A percentile compares a stretch with the other conserved stretches of the same genome.
These are phyloP conservation scores for Solanum sejunctum DNA, from an alignment of 257 asterid species.

Conservation along the genomic window DNA sequence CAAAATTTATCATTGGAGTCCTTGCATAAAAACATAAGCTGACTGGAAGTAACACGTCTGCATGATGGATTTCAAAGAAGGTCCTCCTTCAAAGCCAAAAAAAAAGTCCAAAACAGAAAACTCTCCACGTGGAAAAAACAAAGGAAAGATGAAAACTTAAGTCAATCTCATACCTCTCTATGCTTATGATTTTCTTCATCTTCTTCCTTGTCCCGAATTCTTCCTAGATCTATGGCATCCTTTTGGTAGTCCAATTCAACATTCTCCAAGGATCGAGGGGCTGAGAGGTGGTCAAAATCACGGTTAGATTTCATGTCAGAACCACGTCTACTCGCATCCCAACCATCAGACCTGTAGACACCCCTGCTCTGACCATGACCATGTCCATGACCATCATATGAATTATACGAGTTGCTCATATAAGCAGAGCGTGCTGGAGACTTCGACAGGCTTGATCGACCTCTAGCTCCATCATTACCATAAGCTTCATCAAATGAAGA, in stretches of 20 bases:
- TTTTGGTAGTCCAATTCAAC: slow-evolving; percentile 56
- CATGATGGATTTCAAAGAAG: neutral
- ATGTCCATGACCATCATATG: slow-evolving; percentile 55
- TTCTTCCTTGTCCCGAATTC: slow-evolving; percentile 86
- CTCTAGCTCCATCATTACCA: slow-evolving; percentile 85
- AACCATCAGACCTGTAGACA: slow-evolving; percentile 50
- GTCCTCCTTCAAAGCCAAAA: neutral
- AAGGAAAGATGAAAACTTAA: neutral
- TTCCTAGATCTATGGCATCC: slow-evolving; percentile 83
- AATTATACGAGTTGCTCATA: slow-evolving; percentile 36
- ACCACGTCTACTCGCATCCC: slow-evolving; percentile 56
- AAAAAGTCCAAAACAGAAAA: neutral
- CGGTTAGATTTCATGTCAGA: slow-evolving; percentile 37
- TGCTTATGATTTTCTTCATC: slow-evolving; percentile 83
- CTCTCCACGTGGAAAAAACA: neutral
- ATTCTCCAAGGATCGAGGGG: slow-evolving; percentile 64
- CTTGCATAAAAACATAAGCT: neutral
- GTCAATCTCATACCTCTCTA: slow-evolving; percentile 61
- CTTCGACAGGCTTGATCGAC: slow-evolving; percentile 72
- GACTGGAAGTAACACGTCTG: neutral
- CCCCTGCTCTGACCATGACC: slow-evolving; percentile 58
- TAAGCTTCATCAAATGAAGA: slow-evolving; percentile 99
- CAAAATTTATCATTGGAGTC: neutral
- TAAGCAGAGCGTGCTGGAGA: slow-evolving; percentile 62
- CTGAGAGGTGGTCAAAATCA: slow-evolving; percentile 38